Evolutionary conservation across 2,329 filamentous ascomycete genomes (phyloP).

Genomic region (Pestalotiopsis sp.): DNA sequence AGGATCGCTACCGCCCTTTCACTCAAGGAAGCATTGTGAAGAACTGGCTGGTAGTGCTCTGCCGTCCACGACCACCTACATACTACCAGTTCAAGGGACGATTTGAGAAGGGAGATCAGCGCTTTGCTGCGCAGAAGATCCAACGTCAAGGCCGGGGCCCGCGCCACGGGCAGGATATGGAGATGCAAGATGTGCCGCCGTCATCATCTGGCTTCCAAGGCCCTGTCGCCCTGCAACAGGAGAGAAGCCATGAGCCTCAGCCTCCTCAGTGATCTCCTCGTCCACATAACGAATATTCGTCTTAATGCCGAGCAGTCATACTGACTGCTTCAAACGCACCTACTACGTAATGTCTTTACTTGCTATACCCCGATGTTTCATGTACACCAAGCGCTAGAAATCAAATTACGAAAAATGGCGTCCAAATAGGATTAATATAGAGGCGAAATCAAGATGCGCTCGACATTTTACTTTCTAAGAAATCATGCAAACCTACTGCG

Average conservation of each 20-base stretch:
- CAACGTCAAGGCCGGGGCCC: conserved; percentile 52
- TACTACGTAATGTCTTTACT: conserved; percentile 18
- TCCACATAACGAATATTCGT: neutral
- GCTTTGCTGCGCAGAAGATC: conserved; percentile 65
- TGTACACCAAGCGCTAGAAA: conserved; percentile 6
- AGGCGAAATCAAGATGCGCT: neutral
- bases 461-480: neutral
- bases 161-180: conserved; percentile 61
- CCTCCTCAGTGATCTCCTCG: neutral
- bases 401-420: neutral
- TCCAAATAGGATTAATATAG: neutral
- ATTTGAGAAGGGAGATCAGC: conserved; percentile 81
- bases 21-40: conserved; percentile 73
- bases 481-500: neutral
- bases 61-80: conserved; percentile 81
- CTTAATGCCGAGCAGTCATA: neutral
- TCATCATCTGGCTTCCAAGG: conserved; percentile 54
- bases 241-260: neutral
- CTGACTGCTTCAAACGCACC: conserved; percentile 6
- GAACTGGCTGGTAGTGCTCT: conserved; percentile 83
- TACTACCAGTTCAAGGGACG: conserved; percentile 84
- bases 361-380: conserved; percentile 15
- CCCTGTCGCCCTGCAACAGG: conserved; percentile 44
- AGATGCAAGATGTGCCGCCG: conserved; percentile 70
- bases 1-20: conserved; percentile 89